A percentile compares a stretch with the other conserved stretches of the same genome.
Conservation (phyloP, 2,329 filamentous ascomycete genomes). For the Paecilomyces formosus region DNA sequence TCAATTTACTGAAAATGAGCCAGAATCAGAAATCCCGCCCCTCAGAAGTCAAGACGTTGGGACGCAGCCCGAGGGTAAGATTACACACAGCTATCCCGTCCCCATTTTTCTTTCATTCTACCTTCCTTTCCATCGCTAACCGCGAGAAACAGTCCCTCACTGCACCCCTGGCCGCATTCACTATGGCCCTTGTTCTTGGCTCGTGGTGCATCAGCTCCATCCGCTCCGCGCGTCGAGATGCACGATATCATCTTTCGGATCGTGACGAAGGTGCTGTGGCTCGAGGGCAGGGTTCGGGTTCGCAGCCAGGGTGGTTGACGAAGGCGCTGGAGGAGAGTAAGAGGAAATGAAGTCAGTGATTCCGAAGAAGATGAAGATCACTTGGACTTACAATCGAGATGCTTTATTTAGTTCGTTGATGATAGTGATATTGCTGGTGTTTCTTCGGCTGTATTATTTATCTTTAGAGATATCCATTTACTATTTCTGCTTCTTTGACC, state of each 20-base stretch:
- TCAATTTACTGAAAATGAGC: not conserved
- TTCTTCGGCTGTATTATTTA: not conserved
- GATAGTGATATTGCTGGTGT: not conserved
- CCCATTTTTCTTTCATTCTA: not conserved
- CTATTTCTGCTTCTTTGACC: no score
- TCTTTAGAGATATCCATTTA: no score
- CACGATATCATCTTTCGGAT: slow-evolving; percentile 52
- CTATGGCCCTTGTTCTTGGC: slow-evolving; percentile 54
- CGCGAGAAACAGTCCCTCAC: slow-evolving; percentile 40
- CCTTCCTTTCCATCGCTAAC: not conserved
- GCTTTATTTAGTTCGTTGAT: not conserved
- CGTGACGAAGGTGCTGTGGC: slow-evolving; percentile 19
- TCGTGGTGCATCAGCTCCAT: slow-evolving; percentile 59
- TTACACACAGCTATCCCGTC: not conserved
- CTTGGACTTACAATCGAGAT: not conserved
- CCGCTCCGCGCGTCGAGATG: slow-evolving; percentile 58
- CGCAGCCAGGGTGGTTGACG: slow-evolving; percentile 42
- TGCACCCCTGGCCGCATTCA: slow-evolving; percentile 55
- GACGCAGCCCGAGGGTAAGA: not conserved
- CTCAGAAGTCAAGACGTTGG: not conserved
- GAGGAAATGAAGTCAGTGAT: slow-evolving; percentile 5
- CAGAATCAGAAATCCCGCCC: not conserved
- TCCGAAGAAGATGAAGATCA: not conserved
- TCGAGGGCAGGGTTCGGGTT: slow-evolving; percentile 34
- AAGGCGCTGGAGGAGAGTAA: slow-evolving; percentile 24